Conservation (phyloP, 495 filamentous ascomycete genomes). For the Rostrohypoxylon terebratum region DNA sequence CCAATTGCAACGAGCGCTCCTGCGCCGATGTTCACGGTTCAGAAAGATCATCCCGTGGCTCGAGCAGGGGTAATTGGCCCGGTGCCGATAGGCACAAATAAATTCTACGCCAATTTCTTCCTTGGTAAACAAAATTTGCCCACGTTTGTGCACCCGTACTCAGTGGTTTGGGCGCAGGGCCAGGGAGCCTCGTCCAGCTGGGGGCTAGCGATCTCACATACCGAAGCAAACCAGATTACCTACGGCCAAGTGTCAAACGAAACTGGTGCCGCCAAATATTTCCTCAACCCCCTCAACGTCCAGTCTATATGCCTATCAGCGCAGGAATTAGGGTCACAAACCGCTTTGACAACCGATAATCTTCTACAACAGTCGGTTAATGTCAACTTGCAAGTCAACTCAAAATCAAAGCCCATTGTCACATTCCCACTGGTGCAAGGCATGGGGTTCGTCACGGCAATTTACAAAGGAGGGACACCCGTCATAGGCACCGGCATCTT, state of each 20-base stretch:
- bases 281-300: conserved; percentile 83
- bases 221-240: conserved; percentile 71
- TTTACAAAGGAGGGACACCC: conserved; percentile 78
- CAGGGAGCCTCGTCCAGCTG: conserved; percentile 73
- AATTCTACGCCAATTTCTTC: conserved; percentile 93
- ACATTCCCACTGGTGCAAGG: conserved; percentile 90
- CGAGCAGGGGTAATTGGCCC: conserved; percentile 56
- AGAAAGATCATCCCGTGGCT: conserved; percentile 57
- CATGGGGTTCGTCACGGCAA: conserved; percentile 85
- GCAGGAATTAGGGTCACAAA: conserved; percentile 70
- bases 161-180: conserved; percentile 80
- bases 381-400: conserved; percentile 70
- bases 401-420: conserved; percentile 65
- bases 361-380: conserved; percentile 77
- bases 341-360: conserved; percentile 71
- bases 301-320: conserved; percentile 85
- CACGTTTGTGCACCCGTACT: conserved; percentile 88
- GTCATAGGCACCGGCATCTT: conserved; percentile 78
- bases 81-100: conserved; percentile 80
- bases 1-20: conserved; percentile 72
- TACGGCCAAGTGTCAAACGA: conserved; percentile 63
- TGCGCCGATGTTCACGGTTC: conserved; percentile 64
- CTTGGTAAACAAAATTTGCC: conserved; percentile 76
- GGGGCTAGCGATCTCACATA: conserved; percentile 81
- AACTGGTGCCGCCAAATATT: conserved; percentile 74